Evolutionary conservation across 2,329 filamentous ascomycete genomes (phyloP), one percentile per base, ranked within the genome.

Genomic region (Xylaria sp.): DNA sequence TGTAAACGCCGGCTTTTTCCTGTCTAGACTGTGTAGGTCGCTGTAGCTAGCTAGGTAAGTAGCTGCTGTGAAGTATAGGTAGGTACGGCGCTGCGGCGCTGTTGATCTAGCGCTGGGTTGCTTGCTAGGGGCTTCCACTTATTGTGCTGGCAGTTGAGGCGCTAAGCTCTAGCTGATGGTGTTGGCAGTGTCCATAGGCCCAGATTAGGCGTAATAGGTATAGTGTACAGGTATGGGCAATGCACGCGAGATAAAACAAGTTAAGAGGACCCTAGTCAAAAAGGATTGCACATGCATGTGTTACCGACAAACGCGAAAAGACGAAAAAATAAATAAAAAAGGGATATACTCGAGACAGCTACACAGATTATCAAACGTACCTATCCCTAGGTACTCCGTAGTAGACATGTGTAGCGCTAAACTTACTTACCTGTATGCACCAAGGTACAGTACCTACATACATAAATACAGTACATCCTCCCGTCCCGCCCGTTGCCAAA

Each of bases 161-260:
- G 46, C 46, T 50, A 50, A 20, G 46, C 46, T 50, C 46, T 30
- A 50, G 46, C 46, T 50, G 46, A 30, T 28, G 15, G 46, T 50
- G 46, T 50, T 50, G 46, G 46, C 46, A 15, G 13, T 30, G 25
- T 50, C 3, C n/a, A 15, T 18, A 50, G 12, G 12, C 25, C 50
- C 50, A 55, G 50, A 23, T 55, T 55, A 34, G 50, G 30, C 50
- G 12, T 36, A 36, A 55, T 36, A 55, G 50, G 50, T 36, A 20
- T 55, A 55, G 50, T 50, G 30, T 28, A 20, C 15, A 50, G 15
- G 23, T 50, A n/a, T 2, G 3, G 25, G 13, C 20, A 6, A 30
- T 30, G 46, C 46, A 50, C 13, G 18, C 46, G 4, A 50, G 13
- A 50, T n/a, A 8, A 50, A 20, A 53, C 18, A 20, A 20, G 32